Conservation (phyloP, 331 rosid genomes). For the Acacia pycnantha region DNA sequence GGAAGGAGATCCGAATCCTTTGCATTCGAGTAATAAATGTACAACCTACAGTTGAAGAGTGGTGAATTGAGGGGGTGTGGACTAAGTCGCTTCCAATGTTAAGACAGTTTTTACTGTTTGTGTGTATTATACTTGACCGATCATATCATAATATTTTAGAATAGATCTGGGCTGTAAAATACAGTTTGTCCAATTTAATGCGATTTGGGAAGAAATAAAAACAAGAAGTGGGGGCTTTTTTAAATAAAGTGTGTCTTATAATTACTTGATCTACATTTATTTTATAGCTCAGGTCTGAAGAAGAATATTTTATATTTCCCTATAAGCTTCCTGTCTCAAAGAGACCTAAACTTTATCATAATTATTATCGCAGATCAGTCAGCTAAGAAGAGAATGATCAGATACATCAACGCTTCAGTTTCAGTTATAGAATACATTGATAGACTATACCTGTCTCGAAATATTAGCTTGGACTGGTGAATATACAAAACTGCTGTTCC, state of each 20-base stretch:
- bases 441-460: conserved; percentile 50
- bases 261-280: neutral
- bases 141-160: neutral
- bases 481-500: neutral
- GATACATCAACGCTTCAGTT: conserved; percentile 50
- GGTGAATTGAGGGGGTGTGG: neutral
- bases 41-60: neutral
- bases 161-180: neutral
- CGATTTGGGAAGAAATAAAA: neutral
- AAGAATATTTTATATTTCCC: neutral
- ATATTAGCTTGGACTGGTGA: conserved; percentile 70
- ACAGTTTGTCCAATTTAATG: neutral
- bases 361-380: conserved; percentile 43
- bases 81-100: neutral
- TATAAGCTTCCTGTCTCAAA: neutral
- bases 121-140: neutral
- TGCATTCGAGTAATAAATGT: neutral
- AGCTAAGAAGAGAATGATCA: conserved; percentile 64
- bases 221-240: neutral
- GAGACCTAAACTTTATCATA: neutral
- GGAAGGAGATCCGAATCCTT: neutral
- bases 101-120: neutral
- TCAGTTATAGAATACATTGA: conserved; percentile 60
- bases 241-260: neutral
- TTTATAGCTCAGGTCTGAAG: neutral